Base-by-base conservation (phyloP, 768 basidiomycete species). In the Podaxis carcinomalis region DNA sequence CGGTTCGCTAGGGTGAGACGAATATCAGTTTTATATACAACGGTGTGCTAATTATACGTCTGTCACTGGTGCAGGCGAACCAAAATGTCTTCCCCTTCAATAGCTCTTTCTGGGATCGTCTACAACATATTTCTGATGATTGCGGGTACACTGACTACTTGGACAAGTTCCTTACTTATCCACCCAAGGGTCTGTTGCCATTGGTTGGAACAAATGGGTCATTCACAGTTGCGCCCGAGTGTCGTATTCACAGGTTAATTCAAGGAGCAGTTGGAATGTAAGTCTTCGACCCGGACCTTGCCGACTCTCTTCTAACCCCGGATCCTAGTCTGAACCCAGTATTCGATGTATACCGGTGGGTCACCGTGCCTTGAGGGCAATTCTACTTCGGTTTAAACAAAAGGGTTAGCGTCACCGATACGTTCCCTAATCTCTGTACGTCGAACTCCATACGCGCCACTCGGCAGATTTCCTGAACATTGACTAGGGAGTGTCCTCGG, bases 121-220 rank as follows among this genome's bases (percentile, higher is more conserved):
- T 92, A 16, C 83, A 92, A 53, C 66, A 75, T 0, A 73, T 73
- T n/a, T 81, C 88, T 0, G 75, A 64, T 0, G 57, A 64, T 25
- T 92, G 90, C 72, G 82, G 84, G 57, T 92, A 88, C 67, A 71
- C 83, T 0, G 79, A 79, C 39, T 92, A 91, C 68, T 69, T 83
- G 16, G 75, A 82, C 0, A 84, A 85, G 63, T 77, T 84, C 62
- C 82, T 87, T 36, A 87, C 80, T 0, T 92, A 80, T 68, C 90
- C 90, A 3, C 90, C 90, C 0, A 71, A 75, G 16, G 86, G 85
- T 0, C 74, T 70, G 2, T 78, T 92, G 21, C 90, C 90, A 16
- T 76, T 91, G 0, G 77, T 75, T 70, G 0, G 65, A 83, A 88
- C 89, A 0, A 84, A 84, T 5, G 78, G 72, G 13, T 82, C 82